phyloP scores from a whole-genome alignment of 352 stramenopile genomes.

The Phytopythium cucurbitacearum region DNA sequence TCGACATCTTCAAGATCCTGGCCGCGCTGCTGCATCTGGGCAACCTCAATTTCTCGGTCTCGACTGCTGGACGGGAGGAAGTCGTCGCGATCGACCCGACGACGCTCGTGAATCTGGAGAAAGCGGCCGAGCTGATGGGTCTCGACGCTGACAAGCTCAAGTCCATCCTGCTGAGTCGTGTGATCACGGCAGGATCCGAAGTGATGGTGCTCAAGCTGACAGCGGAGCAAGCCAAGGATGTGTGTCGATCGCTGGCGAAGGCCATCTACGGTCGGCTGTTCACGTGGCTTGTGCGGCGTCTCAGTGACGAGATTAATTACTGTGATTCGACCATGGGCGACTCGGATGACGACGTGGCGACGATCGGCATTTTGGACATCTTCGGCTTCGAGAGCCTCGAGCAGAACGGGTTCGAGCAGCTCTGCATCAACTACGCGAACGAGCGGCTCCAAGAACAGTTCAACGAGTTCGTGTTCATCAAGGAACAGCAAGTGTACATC shows the following conservation, averaged over 20 bases:
- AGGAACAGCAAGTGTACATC: slow-evolving; percentile 81
- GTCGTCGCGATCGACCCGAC: slow-evolving; percentile 30
- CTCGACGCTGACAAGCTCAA: slow-evolving; percentile 80
- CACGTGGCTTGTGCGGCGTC: slow-evolving; percentile 89
- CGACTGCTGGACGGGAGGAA: slow-evolving; percentile 30
- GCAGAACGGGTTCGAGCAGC: slow-evolving; percentile 80
- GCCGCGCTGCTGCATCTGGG: slow-evolving; percentile 94
- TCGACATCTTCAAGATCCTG: slow-evolving; percentile 66
- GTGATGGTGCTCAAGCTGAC: slow-evolving; percentile 77
- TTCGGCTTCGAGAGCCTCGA: slow-evolving; percentile 87
- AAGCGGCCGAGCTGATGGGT: slow-evolving; percentile 87
- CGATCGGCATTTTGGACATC: slow-evolving; percentile 87
- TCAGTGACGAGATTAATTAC: slow-evolving; percentile 83
- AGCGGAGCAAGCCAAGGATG: slow-evolving; percentile 78
- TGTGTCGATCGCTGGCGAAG: slow-evolving; percentile 93
- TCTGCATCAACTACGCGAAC: slow-evolving; percentile 88
- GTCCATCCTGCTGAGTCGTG: slow-evolving; percentile 82
- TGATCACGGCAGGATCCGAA: slow-evolving; percentile 92
- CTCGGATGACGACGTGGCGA: slow-evolving; percentile 46
- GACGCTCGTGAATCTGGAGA: slow-evolving; percentile 50
- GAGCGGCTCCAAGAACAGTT: slow-evolving; percentile 84
- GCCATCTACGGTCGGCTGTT: slow-evolving; percentile 96
- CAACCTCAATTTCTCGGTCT: slow-evolving; percentile 89
- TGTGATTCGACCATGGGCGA: slow-evolving; percentile 32
- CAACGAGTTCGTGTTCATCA: slow-evolving; percentile 88